Conservation (phyloP, 2,329 filamentous ascomycete genomes). For the Beauveria pseudobassiana region DNA sequence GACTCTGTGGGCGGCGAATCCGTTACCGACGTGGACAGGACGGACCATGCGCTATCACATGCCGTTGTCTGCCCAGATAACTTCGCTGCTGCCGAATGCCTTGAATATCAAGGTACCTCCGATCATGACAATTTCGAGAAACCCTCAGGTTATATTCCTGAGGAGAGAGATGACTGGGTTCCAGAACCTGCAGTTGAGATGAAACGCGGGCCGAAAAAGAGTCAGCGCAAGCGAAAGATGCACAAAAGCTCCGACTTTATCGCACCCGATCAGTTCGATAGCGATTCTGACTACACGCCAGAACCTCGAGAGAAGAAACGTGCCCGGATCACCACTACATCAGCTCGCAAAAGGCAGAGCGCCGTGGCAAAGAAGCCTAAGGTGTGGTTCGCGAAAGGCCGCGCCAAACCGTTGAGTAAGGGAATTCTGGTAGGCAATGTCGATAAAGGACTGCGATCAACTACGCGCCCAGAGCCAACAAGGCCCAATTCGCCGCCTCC, state of each 20-base stretch:
- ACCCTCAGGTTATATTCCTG: too few species aligned
- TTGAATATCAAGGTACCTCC: neutral
- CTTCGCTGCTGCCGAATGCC: neutral
- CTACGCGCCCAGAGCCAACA: neutral
- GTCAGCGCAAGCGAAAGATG: neutral
- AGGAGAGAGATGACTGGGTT: neutral
- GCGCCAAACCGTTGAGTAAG: neutral
- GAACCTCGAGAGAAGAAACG: neutral
- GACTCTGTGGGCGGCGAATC: neutral
- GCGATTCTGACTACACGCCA: neutral
- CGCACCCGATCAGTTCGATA: neutral
- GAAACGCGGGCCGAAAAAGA: neutral
- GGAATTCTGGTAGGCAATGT: too few species aligned
- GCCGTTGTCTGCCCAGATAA: too few species aligned
- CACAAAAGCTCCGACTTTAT: neutral
- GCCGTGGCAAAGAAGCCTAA: neutral
- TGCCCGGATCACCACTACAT: neutral
- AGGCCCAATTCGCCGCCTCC: neutral
- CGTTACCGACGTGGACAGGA: neutral
- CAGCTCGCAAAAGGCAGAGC: neutral
- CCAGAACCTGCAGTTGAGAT: neutral
- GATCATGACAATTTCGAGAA: too few species aligned
- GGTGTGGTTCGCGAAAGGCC: neutral
- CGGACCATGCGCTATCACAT: too few species aligned
- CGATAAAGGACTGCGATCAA: neutral